Conservation (phyloP, 306 rosid species). For the Rosa lucieae region DNA sequence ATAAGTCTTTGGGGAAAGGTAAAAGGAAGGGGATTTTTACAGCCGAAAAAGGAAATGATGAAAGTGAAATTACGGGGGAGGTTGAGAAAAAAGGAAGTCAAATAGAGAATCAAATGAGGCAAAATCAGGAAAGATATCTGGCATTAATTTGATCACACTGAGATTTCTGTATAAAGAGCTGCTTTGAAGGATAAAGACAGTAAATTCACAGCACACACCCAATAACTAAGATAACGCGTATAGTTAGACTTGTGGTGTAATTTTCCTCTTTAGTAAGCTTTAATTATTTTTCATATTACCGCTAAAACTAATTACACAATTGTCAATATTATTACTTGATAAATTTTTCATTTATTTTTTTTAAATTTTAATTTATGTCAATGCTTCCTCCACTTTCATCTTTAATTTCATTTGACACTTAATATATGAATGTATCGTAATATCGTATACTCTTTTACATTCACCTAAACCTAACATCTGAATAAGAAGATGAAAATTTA, state of each 20-base stretch:
- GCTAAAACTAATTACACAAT: too few species aligned
- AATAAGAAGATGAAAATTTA: too few species aligned
- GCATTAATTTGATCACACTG: too few species aligned
- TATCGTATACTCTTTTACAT: too few species aligned
- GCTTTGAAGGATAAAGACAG: not conserved
- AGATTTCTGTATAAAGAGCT: not conserved
- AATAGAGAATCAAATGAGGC: not conserved
- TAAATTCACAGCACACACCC: not conserved
- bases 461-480: too few species aligned
- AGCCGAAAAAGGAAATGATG: not conserved
- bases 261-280: not conserved
- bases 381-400: not conserved
- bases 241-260: not conserved
- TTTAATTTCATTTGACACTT: not conserved
- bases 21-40: not conserved
- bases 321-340: too few species aligned
- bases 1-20: not conserved
- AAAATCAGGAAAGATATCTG: too few species aligned
- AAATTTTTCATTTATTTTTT: too few species aligned
- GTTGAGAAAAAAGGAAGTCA: not conserved
- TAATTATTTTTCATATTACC: too few species aligned
- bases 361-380: too few species aligned
- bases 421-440: too few species aligned
- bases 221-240: not conserved
- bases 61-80: not conserved